phyloP scores from a whole-genome alignment of 768 basidiomycete genomes.

The Paxillus involutus region DNA sequence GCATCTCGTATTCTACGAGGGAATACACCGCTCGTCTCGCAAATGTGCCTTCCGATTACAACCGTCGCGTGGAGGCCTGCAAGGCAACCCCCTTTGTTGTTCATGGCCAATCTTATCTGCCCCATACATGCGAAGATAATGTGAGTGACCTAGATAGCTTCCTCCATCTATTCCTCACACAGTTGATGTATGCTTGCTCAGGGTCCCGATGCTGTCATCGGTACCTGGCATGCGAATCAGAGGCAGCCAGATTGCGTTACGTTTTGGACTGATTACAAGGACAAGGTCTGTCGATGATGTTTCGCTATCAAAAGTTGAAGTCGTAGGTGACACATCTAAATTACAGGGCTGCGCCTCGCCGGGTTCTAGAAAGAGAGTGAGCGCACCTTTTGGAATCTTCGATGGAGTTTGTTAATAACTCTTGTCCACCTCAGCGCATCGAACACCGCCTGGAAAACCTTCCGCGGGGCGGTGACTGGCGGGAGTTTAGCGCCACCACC shows the following conservation, averaged over 20 bases:
- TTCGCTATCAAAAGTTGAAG: not conserved
- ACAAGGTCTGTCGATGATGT: constrained; percentile 6
- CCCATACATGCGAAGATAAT: too few species aligned
- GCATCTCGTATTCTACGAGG: too few species aligned
- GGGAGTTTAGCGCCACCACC: constrained; percentile 34
- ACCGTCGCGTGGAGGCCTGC: too few species aligned
- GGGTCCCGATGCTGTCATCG: too few species aligned
- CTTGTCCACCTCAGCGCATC: constrained; percentile 21
- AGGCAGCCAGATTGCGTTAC: not conserved
- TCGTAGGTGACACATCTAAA: not conserved
- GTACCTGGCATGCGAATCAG: too few species aligned
- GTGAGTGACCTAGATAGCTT: too few species aligned
- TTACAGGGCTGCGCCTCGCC: constrained; percentile 24
- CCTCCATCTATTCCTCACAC: too few species aligned
- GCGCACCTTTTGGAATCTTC: not conserved
- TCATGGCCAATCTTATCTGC: too few species aligned
- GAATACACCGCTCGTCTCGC: too few species aligned
- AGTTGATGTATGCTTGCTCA: too few species aligned
- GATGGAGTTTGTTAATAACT: not conserved
- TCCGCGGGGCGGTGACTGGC: constrained; percentile 27
- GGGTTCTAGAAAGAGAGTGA: constrained; percentile 26
- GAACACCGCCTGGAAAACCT: constrained; percentile 30
- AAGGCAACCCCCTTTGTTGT: too few species aligned
- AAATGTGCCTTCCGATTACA: too few species aligned
- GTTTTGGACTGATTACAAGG: constrained; percentile 21